These are phyloP conservation scores for Calendula officinalis DNA, from an alignment of 129 eudicot species.

Conservation along the genomic window DNA sequence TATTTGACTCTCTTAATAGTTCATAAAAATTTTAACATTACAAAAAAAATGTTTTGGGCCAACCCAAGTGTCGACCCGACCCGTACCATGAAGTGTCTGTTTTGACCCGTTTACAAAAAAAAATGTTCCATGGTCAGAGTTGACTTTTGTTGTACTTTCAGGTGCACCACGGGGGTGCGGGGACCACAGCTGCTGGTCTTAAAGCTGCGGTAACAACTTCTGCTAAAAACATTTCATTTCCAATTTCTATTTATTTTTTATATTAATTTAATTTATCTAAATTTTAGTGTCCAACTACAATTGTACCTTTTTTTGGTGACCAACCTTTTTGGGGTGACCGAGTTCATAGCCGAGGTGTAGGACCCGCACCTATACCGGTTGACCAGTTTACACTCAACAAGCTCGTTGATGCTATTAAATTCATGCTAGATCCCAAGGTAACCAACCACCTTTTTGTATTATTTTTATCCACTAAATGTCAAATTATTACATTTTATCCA, in stretches of 20 bases:
- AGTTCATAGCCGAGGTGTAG: slow-evolving; percentile 90
- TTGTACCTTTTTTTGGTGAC: slow-evolving; percentile 97
- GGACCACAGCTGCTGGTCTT: slow-evolving; percentile 99
- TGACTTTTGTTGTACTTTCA: slow-evolving; percentile 23
- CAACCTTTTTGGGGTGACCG: slow-evolving; percentile 99
- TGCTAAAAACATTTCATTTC: not conserved
- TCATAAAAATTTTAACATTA: no score
- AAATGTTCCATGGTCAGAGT: no score
- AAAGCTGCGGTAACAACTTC: slow-evolving; percentile 74
- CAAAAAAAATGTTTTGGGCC: no score
- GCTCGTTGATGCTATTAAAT: slow-evolving; percentile 76
- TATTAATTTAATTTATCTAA: slow-evolving; percentile 7
- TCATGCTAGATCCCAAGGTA: slow-evolving; percentile 90
- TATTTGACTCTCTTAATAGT: no score
- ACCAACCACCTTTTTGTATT: not conserved
- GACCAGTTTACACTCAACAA: slow-evolving; percentile 76
- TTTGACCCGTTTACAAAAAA: no score
- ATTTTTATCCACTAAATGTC: not conserved
- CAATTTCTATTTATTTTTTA: not conserved
- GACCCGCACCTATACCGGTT: slow-evolving; percentile 83
- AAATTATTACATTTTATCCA: no score
- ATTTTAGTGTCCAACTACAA: slow-evolving; percentile 90
- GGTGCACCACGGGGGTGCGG: slow-evolving; percentile 99
- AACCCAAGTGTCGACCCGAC: no score
- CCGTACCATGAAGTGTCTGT: no score